phyloP scores from a whole-genome alignment of 805 yeast genomes.

The Babjeviella inositovora region DNA sequence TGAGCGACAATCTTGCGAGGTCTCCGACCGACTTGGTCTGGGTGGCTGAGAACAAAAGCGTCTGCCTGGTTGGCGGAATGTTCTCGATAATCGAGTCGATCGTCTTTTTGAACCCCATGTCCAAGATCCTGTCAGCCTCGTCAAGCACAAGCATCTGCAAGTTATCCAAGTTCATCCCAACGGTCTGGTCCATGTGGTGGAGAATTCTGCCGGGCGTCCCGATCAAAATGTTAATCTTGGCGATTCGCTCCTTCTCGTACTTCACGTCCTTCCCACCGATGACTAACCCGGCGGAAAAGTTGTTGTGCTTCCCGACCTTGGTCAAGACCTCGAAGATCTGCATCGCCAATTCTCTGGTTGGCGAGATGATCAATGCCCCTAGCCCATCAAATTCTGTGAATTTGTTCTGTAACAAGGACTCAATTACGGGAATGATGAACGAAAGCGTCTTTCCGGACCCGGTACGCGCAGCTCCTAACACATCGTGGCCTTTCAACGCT shows the following conservation, averaged over 20 bases:
- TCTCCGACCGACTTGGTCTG: conserved; percentile 74
- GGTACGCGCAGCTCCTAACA: conserved; percentile 80
- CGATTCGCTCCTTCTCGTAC: conserved; percentile 67
- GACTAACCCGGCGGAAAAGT: conserved; percentile 78
- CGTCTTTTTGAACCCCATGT: conserved; percentile 83
- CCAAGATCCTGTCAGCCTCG: conserved; percentile 86
- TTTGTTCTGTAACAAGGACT: conserved; percentile 39
- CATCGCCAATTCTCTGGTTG: conserved; percentile 83
- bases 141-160: conserved; percentile 71
- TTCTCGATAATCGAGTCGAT: conserved; percentile 68
- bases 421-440: conserved; percentile 68
- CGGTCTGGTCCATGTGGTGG: conserved; percentile 85
- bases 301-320: conserved; percentile 62
- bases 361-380: conserved; percentile 81
- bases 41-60: conserved; percentile 77
- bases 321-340: conserved; percentile 80
- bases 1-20: conserved; percentile 63
- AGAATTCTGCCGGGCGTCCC: conserved; percentile 88
- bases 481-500: conserved; percentile 62
- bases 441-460: conserved; percentile 88
- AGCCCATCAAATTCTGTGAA: conserved; percentile 81
- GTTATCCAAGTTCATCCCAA: conserved; percentile 59
- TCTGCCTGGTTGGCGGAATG: conserved; percentile 70
- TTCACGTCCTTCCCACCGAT: conserved; percentile 88
- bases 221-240: conserved; percentile 64